These are phyloP conservation scores for Colletotrichum chlorophyti DNA, from an alignment of 2,329 filamentous ascomycete genomes.

Conservation along the genomic window DNA sequence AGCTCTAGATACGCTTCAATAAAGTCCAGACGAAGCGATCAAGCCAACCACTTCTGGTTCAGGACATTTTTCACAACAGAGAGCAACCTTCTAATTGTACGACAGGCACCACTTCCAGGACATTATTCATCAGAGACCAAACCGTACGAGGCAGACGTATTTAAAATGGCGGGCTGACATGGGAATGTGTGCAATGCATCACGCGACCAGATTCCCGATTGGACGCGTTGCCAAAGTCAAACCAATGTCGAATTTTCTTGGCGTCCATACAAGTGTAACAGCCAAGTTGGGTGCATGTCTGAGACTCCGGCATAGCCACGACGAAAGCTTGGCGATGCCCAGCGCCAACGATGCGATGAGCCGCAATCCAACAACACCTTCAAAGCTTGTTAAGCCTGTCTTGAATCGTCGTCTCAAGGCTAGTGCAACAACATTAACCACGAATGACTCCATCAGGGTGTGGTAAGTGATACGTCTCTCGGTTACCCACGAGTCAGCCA, in stretches of 20 bases:
- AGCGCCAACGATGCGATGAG: background rate
- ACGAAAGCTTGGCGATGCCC: conserved; percentile 1
- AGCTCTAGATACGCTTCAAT: too few relatives aligned
- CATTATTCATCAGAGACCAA: too few relatives aligned
- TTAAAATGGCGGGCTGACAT: too few relatives aligned
- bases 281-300: background rate
- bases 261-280: background rate
- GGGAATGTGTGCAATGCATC: background rate
- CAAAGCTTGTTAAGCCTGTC: background rate
- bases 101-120: background rate
- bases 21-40: too few relatives aligned
- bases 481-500: too few relatives aligned
- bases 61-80: background rate
- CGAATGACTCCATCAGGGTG: too few relatives aligned
- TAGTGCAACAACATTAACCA: too few relatives aligned
- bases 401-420: background rate
- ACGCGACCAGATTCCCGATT: background rate
- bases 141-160: too few relatives aligned
- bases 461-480: too few relatives aligned
- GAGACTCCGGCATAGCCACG: conserved; percentile 1
- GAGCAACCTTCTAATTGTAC: too few relatives aligned
- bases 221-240: background rate
- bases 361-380: background rate
- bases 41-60: background rate
- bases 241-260: background rate